Conservation (phyloP, 2,329 filamentous ascomycete species). For the Fusarium palustre region DNA sequence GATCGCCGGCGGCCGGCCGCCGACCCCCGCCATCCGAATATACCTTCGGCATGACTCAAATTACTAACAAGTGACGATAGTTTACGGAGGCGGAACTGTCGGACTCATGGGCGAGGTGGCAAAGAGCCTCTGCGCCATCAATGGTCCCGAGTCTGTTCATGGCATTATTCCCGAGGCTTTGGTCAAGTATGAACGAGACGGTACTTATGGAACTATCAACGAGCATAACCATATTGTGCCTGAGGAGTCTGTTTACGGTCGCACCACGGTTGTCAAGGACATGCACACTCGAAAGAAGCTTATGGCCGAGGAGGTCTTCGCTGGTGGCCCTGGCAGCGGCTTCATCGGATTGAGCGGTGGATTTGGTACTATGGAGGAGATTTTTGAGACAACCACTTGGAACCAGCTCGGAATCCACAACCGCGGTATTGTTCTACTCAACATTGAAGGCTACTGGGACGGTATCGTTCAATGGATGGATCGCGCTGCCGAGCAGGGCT, state of each 20-base stretch:
- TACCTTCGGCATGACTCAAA: background rate
- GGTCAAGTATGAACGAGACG: slow-evolving; percentile 79
- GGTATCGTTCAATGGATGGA: slow-evolving; percentile 85
- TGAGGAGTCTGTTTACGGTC: slow-evolving; percentile 76
- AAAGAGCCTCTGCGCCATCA: slow-evolving; percentile 83
- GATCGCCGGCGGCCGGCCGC: too few species aligned
- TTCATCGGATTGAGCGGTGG: slow-evolving; percentile 92
- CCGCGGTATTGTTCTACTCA: slow-evolving; percentile 82
- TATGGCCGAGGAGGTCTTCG: slow-evolving; percentile 90
- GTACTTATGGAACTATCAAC: slow-evolving; percentile 62
- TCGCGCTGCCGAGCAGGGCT: slow-evolving; percentile 79
- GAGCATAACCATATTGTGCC: slow-evolving; percentile 68
- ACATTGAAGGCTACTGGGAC: slow-evolving; percentile 93
- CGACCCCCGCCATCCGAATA: slow-evolving; percentile 6
- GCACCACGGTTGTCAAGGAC: slow-evolving; percentile 88
- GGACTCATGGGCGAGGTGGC: slow-evolving; percentile 97
- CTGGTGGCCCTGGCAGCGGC: slow-evolving; percentile 83
- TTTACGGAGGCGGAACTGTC: slow-evolving; percentile 94
- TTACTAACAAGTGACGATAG: slow-evolving; percentile 54
- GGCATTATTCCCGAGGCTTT: slow-evolving; percentile 93
- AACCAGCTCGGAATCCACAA: slow-evolving; percentile 95
- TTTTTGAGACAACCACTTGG: slow-evolving; percentile 93
- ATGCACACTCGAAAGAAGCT: slow-evolving; percentile 97
- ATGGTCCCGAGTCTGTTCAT: slow-evolving; percentile 84
- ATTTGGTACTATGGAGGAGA: slow-evolving; percentile 95